Evolutionary conservation across 2,329 filamentous ascomycete genomes (phyloP), one percentile per base, ranked within the genome.

Genomic region (Ascocoryne sarcoides): DNA sequence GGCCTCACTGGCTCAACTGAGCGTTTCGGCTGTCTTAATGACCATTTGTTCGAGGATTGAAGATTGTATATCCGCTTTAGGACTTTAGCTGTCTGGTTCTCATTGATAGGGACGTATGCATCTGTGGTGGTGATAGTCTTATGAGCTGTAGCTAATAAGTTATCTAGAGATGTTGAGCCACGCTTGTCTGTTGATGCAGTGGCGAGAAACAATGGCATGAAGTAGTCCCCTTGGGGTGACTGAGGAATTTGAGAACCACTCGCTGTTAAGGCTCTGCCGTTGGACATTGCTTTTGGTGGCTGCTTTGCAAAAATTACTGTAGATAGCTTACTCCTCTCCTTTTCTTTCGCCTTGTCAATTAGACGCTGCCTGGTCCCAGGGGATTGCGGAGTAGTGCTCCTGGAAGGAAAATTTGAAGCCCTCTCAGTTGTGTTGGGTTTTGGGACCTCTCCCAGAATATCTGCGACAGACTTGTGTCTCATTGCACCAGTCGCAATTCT

Each of bases 21-120:
- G 42, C 88, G 82, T 57, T 93, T 86, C 32, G 89, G 79, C 57
- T 98, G 92, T 38, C 90, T 76, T 34, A 98, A 64, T 4, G 89
- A 92, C 90, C 92, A 96, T 55, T 90, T 83, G 52, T 94, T 88
- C 21, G 82, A 79, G 55, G 90, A 87, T 57, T 98, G 92, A 18
- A 96, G 68, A 46, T 90, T 80, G 58, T 95, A 95, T 2, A 98
- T 87, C 10, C 87, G 73, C 41, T 87, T 80, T 3, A 96, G 63
- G 20, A 95, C 84, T 41, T 86, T 82, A 54, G 86, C 92, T 38
- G 93, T 86, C 60, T 94, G 87, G 43, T 83, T 80, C 54, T 96
- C 89, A 36, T 87, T 77, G 30, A 93, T 78, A 32, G 87, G 82
- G 1, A 93, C 75, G 43, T 87, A 80, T 37, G 89, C 81, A 57